These are phyloP conservation scores for Pseudonitzschia multiseries DNA, from an alignment of 108 stramenopile genomes.

Conservation along the genomic window DNA sequence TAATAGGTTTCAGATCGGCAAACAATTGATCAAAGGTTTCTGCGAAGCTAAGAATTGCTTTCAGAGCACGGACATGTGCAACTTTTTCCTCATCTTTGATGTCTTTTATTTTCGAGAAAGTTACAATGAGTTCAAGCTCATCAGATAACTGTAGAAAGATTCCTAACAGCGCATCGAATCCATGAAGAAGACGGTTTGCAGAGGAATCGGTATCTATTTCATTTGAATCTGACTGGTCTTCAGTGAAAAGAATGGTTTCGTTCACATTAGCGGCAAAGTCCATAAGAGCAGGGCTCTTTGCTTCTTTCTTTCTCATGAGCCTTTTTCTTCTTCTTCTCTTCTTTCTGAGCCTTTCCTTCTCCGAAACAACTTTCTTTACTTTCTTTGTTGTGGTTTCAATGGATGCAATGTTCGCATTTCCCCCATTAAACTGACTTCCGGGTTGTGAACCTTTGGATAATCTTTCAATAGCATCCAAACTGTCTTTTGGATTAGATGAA, in stretches of 20 bases:
- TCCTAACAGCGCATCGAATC: slow-evolving; percentile 51
- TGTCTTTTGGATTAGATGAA: slow-evolving; percentile 3
- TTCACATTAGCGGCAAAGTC: slow-evolving; percentile 45
- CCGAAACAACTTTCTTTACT: slow-evolving; percentile 12
- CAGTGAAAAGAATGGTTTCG: slow-evolving; percentile 41
- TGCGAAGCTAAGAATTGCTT: slow-evolving; percentile 47
- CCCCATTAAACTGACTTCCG: not conserved
- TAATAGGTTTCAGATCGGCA: slow-evolving; percentile 44
- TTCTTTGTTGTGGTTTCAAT: slow-evolving; percentile 11
- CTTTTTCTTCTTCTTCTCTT: slow-evolving; percentile 25
- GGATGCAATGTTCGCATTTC: not conserved
- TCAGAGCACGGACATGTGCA: slow-evolving; percentile 33
- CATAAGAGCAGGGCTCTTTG: slow-evolving; percentile 45
- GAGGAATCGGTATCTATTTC: slow-evolving; percentile 32
- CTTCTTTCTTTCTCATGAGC: slow-evolving; percentile 25
- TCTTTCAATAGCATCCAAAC: not conserved
- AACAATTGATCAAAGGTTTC: slow-evolving; percentile 42
- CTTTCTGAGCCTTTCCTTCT: slow-evolving; percentile 2
- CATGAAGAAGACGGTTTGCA: slow-evolving; percentile 37
- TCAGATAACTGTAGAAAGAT: slow-evolving; percentile 52
- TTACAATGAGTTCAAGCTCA: slow-evolving; percentile 48
- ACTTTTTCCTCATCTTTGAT: slow-evolving; percentile 34
- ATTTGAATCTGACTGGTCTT: slow-evolving; percentile 26
- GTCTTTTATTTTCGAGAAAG: slow-evolving; percentile 36
- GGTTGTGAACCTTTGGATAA: not conserved